Evolutionary conservation across 140 eudicot genomes (phyloP).

Genomic region (Senecio squalidus): DNA sequence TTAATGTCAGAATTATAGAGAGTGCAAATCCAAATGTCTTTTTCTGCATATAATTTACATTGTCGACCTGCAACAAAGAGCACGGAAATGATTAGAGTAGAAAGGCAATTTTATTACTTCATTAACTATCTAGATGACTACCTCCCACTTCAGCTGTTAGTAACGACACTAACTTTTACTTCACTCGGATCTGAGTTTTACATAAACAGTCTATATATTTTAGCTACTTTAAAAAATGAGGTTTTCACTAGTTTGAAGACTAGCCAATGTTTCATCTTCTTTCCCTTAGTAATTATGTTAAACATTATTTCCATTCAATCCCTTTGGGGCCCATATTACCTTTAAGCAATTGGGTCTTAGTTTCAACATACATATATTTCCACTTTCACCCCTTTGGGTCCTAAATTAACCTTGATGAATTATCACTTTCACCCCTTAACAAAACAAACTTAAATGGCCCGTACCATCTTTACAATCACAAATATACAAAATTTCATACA

Average conservation of each 20-base stretch:
- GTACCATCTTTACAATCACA: no score
- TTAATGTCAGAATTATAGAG: slow-evolving; percentile 72
- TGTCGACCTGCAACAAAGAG: slow-evolving; percentile 61
- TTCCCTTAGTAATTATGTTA: neutral
- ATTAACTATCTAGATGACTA: neutral
- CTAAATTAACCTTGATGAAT: neutral
- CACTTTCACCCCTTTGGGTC: neutral
- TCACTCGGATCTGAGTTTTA: neutral
- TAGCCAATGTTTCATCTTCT: neutral
- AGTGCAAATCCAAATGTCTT: slow-evolving; percentile 83
- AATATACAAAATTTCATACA: no score
- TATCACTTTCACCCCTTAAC: neutral
- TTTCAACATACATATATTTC: neutral
- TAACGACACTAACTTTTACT: no score
- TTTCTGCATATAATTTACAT: slow-evolving; percentile 71
- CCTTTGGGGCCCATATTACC: neutral
- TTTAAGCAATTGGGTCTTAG: neutral
- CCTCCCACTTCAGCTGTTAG: neutral
- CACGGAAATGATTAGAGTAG: slow-evolving; percentile 6
- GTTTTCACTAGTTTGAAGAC: neutral
- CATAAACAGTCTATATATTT: neutral
- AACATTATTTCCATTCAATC: neutral
- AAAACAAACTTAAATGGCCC: no score
- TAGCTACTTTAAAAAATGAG: neutral
- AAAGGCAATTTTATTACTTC: neutral